phyloP scores from a whole-genome alignment of 768 basidiomycete species.

The Suillus plorans region DNA sequence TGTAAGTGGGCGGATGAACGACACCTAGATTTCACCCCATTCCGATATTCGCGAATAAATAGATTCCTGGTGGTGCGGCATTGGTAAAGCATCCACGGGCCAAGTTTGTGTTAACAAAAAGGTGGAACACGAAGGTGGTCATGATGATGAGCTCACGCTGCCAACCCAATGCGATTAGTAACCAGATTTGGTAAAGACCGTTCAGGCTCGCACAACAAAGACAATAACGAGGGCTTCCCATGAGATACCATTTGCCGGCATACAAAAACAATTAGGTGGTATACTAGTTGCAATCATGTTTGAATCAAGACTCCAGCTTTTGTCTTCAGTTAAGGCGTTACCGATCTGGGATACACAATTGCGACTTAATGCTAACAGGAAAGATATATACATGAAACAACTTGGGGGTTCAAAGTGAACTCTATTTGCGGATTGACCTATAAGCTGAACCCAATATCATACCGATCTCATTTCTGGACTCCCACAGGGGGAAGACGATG shows the following conservation, averaged over 20 bases:
- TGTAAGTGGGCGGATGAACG: background rate
- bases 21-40: background rate
- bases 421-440: slow-evolving; percentile 1
- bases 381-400: background rate
- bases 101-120: slow-evolving; percentile 31
- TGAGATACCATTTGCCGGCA: slow-evolving; percentile 2
- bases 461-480: slow-evolving; percentile 33
- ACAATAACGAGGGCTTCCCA: slow-evolving; percentile 26
- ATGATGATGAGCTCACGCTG: background rate
- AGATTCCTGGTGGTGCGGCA: slow-evolving; percentile 10
- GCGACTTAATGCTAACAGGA: background rate
- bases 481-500: slow-evolving; percentile 38
- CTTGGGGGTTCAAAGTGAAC: background rate
- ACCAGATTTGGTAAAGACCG: slow-evolving; percentile 8
- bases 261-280: background rate
- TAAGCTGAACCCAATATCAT: slow-evolving; percentile 20
- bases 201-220: slow-evolving; percentile 4
- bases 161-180: background rate
- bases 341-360: background rate
- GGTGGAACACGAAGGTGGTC: slow-evolving; percentile 7
- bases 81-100: slow-evolving; percentile 7
- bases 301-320: background rate
- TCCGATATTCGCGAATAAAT: background rate
- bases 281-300: background rate
- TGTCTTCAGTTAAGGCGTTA: no score